A percentile compares a stretch with the other conserved stretches of the same genome.
Conservation (phyloP, 768 basidiomycete species). For the Suillus placidus region DNA sequence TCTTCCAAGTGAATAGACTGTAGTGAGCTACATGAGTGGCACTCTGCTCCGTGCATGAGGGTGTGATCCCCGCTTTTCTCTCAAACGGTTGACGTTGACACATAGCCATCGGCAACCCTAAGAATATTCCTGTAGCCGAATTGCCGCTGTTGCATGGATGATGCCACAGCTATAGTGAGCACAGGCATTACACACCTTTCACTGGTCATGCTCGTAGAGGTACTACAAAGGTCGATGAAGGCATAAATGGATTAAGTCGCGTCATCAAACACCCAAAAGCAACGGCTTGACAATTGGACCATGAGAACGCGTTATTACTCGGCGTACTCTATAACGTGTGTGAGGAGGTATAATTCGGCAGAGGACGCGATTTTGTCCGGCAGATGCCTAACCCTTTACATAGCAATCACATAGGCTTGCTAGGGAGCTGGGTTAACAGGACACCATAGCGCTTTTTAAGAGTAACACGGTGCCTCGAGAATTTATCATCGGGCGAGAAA, state of each 20-base stretch:
- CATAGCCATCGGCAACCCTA: background rate
- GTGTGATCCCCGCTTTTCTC: background rate
- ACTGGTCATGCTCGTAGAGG: background rate
- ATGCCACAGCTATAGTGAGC: background rate
- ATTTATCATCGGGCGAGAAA: constrained; percentile 99
- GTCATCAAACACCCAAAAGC: background rate
- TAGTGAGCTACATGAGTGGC: background rate
- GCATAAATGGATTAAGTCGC: background rate
- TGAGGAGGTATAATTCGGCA: background rate
- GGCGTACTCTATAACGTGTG: background rate
- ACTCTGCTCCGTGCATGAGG: too few species aligned
- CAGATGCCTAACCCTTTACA: background rate
- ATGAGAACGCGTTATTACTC: background rate
- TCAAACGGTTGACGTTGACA: background rate
- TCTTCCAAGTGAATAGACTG: background rate
- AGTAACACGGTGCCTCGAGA: constrained; percentile 95
- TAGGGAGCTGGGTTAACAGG: constrained; percentile 86
- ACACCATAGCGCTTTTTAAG: constrained; percentile 93
- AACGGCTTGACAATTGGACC: background rate
- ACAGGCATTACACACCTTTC: background rate
- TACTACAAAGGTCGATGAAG: background rate
- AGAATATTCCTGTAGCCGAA: background rate
- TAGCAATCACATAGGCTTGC: constrained; percentile 74
- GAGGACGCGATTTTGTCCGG: background rate
- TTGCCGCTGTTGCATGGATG: background rate